phyloP scores from a whole-genome alignment of 2,329 filamentous ascomycete species.

The Ustulina deusta region DNA sequence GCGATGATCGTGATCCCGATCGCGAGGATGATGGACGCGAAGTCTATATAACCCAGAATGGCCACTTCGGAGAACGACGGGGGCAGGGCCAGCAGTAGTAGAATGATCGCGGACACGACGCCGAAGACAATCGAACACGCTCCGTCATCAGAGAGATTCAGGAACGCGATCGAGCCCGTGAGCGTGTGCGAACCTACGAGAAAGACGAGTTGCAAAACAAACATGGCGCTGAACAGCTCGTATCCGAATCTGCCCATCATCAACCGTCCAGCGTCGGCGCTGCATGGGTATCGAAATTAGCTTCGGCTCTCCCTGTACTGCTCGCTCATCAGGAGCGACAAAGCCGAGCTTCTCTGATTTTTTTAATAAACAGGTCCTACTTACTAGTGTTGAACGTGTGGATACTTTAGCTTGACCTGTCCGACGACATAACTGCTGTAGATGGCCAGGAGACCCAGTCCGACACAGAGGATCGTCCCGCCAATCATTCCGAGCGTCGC shows the following conservation, averaged over 20 bases:
- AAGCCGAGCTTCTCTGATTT: neutral
- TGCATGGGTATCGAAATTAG: slow-evolving; percentile 24
- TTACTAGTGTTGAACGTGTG: slow-evolving; percentile 51
- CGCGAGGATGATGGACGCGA: slow-evolving; percentile 67
- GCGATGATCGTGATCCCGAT: slow-evolving; percentile 71
- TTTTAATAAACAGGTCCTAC: slow-evolving; percentile 1
- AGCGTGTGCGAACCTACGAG: slow-evolving; percentile 73
- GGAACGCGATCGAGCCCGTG: slow-evolving; percentile 71
- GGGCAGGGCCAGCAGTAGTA: slow-evolving; percentile 66
- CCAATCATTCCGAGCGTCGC: slow-evolving; percentile 66
- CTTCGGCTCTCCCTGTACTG: neutral
- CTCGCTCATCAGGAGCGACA: neutral
- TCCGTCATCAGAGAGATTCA: slow-evolving; percentile 66
- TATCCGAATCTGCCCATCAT: slow-evolving; percentile 65
- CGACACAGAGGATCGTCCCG: slow-evolving; percentile 58
- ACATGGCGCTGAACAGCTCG: slow-evolving; percentile 65
- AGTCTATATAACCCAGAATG: slow-evolving; percentile 69
- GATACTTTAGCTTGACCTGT: slow-evolving; percentile 54
- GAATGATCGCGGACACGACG: slow-evolving; percentile 66
- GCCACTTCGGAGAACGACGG: slow-evolving; percentile 70
- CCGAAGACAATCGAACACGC: slow-evolving; percentile 70
- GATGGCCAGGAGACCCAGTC: slow-evolving; percentile 60
- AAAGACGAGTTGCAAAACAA: slow-evolving; percentile 70
- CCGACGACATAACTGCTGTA: slow-evolving; percentile 62
- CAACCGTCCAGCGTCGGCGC: slow-evolving; percentile 68